Conservation (phyloP, 1,139 yeast species). For the Debaryomyces coudertii region DNA sequence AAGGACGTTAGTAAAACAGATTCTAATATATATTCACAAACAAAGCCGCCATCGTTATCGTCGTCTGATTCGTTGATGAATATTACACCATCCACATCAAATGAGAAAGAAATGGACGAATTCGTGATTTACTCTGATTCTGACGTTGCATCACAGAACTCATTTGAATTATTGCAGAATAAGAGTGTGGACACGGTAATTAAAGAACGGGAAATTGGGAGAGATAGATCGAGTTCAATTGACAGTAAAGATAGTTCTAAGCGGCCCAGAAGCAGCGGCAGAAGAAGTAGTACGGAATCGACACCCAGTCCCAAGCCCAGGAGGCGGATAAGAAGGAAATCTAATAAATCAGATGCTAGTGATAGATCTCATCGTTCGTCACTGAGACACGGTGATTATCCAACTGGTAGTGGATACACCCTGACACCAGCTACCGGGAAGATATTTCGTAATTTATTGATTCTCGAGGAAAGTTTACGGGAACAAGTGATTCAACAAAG, state of each 20-base stretch:
- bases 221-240: not conserved
- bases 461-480: slow-evolving; percentile 82
- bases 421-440: slow-evolving; percentile 66
- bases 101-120: slow-evolving; percentile 29
- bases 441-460: slow-evolving; percentile 76
- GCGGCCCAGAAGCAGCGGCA: slow-evolving; percentile 6
- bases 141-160: slow-evolving; percentile 41
- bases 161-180: slow-evolving; percentile 22
- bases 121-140: slow-evolving; percentile 43
- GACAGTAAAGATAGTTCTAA: slow-evolving; percentile 9
- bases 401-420: slow-evolving; percentile 42
- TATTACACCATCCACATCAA: slow-evolving; percentile 29
- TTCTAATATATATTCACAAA: slow-evolving; percentile 14
- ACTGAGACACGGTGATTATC: slow-evolving; percentile 20
- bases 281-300: slow-evolving; percentile 20
- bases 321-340: slow-evolving; percentile 34
- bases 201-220: slow-evolving; percentile 5
- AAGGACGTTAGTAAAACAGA: not conserved
- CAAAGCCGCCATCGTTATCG: slow-evolving; percentile 29
- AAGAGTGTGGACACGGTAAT: not conserved
- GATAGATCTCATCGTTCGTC: slow-evolving; percentile 25
- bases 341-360: slow-evolving; percentile 33
- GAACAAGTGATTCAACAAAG: slow-evolving; percentile 78
- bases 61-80: slow-evolving; percentile 21
- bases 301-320: slow-evolving; percentile 27